phyloP scores from a whole-genome alignment of 2,329 filamentous ascomycete genomes.

The Tolypocladium tropicale region DNA sequence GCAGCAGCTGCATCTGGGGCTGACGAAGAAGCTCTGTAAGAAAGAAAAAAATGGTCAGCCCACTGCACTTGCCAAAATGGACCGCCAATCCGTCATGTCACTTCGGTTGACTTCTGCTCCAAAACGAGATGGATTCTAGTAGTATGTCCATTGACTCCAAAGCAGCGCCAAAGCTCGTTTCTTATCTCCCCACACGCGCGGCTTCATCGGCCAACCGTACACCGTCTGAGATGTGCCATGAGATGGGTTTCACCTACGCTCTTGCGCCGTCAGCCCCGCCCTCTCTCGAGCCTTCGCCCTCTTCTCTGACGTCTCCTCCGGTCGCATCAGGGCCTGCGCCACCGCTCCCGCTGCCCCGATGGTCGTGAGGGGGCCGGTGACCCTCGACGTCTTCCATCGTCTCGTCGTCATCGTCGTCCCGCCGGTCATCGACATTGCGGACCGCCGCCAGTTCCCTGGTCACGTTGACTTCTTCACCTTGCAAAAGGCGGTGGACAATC shows the following conservation, averaged over 20 bases:
- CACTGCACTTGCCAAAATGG: constrained; percentile 1
- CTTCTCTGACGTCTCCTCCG: constrained; percentile 82
- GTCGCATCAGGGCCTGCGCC: constrained; percentile 81
- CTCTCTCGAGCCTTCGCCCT: constrained; percentile 79
- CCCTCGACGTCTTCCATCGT: constrained; percentile 54
- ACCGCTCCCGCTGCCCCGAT: constrained; percentile 54
- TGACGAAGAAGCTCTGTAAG: constrained; percentile 46
- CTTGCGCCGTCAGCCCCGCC: constrained; percentile 92
- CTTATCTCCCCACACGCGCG: constrained; percentile 4
- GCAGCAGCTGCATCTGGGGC: constrained; percentile 62
- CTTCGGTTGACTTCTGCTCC: constrained; percentile 13
- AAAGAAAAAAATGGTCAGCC: constrained; percentile 31
- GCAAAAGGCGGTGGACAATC: constrained; percentile 73
- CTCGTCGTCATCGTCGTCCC: constrained; percentile 50
- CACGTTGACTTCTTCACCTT: constrained; percentile 82
- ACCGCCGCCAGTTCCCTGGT: constrained; percentile 59
- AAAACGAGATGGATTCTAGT: constrained; percentile 17
- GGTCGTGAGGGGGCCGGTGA: constrained; percentile 46
- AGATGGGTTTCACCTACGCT: constrained; percentile 75
- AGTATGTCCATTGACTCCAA: constrained; percentile 19
- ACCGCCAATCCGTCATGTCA: constrained; percentile 6
- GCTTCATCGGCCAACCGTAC: constrained; percentile 9
- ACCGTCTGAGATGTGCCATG: constrained; percentile 14
- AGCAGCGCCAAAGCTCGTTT: constrained; percentile 4
- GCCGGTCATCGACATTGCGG: constrained; percentile 36